Base-by-base conservation (phyloP, 2,329 filamentous ascomycete species). In the Nothophaeocryptopus gaeumannii region DNA sequence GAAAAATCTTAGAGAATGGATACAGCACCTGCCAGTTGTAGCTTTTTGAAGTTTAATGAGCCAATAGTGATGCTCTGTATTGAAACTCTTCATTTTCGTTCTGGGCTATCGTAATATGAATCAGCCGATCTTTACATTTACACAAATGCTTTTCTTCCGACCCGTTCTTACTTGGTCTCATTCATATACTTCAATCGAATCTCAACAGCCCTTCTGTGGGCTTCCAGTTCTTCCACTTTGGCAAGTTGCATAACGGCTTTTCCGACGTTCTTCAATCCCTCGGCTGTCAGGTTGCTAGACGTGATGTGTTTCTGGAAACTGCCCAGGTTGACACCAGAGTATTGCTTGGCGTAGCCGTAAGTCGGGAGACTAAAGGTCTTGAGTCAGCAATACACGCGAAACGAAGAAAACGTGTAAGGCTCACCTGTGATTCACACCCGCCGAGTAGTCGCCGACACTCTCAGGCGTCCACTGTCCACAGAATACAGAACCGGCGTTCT, bases 261-360 rank as follows among this genome's bases (percentile, higher is more conserved):
- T 31, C 92, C 89, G 2, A 99, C 87, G 63, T 95, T 93, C 61
- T 80, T 80, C 55, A 99, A 75, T 15, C 93, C 93, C 63, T 96
- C 81, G 13, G 84, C 82, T 1, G 89, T 95, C 54, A 99, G 78
- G 70, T 95, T 88, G 0, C 90, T 89, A 74, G 88, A 93, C 33
- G 93, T 99, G 65, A 99, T 96, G 77, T 97, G 90, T 76, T 99
- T 99, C 69, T 96, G 81, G 73, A 96, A 99, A 2, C 92, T 97
- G 30, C 83, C 89, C 5, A 99, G 81, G 70, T 96, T 99, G 66
- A 99, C 93, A 45, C 93, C 93, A 5, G 90, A 96, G 75, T 99
- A 99, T 71, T 99, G 93, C 74, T 95, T 96, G 41, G 93, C 93
- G 65, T 95, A 99, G 35, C 93, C 93, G 67, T 97, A 99, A 0